Conservation (phyloP, 1,139 yeast genomes). For the Meyerozyma guilliermondii region DNA sequence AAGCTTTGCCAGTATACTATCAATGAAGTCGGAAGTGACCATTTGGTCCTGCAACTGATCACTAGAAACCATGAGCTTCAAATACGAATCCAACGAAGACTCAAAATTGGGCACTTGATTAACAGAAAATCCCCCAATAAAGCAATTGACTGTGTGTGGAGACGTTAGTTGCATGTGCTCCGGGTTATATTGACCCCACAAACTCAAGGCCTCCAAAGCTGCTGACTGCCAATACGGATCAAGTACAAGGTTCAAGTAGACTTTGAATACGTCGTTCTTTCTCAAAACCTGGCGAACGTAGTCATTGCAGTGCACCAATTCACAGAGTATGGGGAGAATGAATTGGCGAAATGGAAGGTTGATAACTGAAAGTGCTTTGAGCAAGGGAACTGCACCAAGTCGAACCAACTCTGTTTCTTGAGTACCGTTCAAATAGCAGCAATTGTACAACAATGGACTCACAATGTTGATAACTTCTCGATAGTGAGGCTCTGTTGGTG, state of each 20-base stretch:
- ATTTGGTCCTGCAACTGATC: constrained; percentile 17
- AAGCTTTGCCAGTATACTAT: constrained; percentile 27
- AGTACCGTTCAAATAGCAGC: constrained; percentile 52
- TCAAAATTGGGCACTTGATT: constrained; percentile 38
- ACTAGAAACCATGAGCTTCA: constrained; percentile 26
- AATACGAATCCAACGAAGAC: constrained; percentile 34
- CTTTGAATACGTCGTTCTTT: constrained; percentile 37
- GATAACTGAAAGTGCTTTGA: constrained; percentile 40
- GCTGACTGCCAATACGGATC: constrained; percentile 72
- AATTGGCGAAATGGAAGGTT: constrained; percentile 56
- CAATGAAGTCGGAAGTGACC: constrained; percentile 23
- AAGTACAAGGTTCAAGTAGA: constrained; percentile 43
- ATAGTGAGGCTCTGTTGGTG: constrained; percentile 25
- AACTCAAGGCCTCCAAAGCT: constrained; percentile 54
- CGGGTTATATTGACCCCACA: constrained; percentile 33
- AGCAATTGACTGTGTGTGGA: constrained; percentile 25
- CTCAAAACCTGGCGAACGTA: constrained; percentile 34
- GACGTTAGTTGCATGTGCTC: constrained; percentile 19
- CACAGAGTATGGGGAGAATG: constrained; percentile 59
- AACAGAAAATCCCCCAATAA: constrained; percentile 36
- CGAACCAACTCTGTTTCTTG: constrained; percentile 51
- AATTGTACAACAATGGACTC: constrained; percentile 46
- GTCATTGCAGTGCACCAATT: constrained; percentile 49
- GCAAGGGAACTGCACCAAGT: constrained; percentile 49
- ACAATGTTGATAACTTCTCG: constrained; percentile 40